Evolutionary conservation across 2,329 filamentous ascomycete species (phyloP), one percentile per base, ranked within the genome.

Genomic region (Gnomoniopsis smithogilvyi): DNA sequence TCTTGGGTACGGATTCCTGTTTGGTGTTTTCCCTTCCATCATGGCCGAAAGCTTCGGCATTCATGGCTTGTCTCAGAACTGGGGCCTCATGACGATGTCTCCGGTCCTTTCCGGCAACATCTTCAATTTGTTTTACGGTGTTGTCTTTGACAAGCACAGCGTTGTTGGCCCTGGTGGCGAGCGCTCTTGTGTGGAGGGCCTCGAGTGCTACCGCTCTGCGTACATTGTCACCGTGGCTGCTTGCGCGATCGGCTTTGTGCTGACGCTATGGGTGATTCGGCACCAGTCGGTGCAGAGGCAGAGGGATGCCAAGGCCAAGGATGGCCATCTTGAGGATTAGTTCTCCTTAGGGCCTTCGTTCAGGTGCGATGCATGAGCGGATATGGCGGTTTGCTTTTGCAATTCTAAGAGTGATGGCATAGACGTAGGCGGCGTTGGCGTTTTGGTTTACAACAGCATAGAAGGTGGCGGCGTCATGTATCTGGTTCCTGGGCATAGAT

Each of bases 51-150:
- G 89, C 0, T 99, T 99, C 71, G 95, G 95, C 8, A 89, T 97
- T 26, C 83, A 88, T 62, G 94, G 93, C 1, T 80, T 99, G 50
- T 92, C 89, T 57, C 91, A 96, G 70, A 99, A 98, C 69, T 99
- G 95, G 94, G 95, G 95, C 15, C 89, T 90, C 67, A 96, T 99
- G 87, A 97, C 92, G 0, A 78, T 97, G 51, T 89, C 91, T 2
- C 93, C 94, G 0, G 91, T 96, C 2, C 74, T 96, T 30, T 92
- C 88, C 10, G 93, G 92, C 52, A 96, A 98, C 67, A 73, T 96
- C 22, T 98, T 96, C 80, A 99, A 98, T 70, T 76, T 97, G 1
- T 86, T 95, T 59, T 99, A 98, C 70, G 95, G 95, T 51, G 76
- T 73, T 17, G 86, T 96, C 0, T 96, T 92, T 66, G 95, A 99